phyloP scores from a whole-genome alignment of 2,329 filamentous ascomycete species.

The Botrytis galanthina region DNA sequence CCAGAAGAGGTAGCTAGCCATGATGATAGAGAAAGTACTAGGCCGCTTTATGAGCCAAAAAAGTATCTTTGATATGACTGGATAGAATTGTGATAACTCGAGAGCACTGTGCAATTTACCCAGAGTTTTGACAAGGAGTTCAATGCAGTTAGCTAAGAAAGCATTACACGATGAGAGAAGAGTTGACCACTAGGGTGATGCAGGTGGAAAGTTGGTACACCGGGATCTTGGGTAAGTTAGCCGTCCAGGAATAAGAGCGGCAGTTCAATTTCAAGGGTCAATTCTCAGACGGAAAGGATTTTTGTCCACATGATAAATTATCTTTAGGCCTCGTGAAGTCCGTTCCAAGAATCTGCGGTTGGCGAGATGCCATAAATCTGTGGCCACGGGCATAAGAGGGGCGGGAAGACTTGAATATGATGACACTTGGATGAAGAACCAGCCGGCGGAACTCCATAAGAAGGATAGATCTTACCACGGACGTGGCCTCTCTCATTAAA shows the following conservation, averaged over 20 bases:
- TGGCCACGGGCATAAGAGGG: not conserved
- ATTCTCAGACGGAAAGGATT: not conserved
- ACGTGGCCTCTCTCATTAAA: not conserved
- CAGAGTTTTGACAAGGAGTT: not conserved
- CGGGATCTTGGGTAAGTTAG: not conserved
- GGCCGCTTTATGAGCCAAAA: slow-evolving; percentile 29
- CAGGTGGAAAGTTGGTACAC: not conserved
- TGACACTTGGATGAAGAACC: not conserved
- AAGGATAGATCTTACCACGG: not conserved
- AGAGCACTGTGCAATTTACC: not conserved
- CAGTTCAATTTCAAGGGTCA: not conserved
- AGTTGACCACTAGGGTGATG: slow-evolving; percentile 9
- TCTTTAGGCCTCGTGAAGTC: not conserved
- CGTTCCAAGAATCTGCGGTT: slow-evolving; percentile 3
- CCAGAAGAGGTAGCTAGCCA: not conserved
- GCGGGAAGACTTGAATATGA: not conserved
- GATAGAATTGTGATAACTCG: slow-evolving; percentile 19
- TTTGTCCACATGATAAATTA: not conserved
- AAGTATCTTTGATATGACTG: slow-evolving; percentile 25
- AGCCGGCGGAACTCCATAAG: not conserved
- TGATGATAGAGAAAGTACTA: slow-evolving; percentile 21
- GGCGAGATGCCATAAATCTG: not conserved
- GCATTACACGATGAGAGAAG: slow-evolving; percentile 1
- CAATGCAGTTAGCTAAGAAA: not conserved
- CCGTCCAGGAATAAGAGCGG: not conserved